phyloP scores from a whole-genome alignment of 352 stramenopile genomes.

The Pythium periplocum region DNA sequence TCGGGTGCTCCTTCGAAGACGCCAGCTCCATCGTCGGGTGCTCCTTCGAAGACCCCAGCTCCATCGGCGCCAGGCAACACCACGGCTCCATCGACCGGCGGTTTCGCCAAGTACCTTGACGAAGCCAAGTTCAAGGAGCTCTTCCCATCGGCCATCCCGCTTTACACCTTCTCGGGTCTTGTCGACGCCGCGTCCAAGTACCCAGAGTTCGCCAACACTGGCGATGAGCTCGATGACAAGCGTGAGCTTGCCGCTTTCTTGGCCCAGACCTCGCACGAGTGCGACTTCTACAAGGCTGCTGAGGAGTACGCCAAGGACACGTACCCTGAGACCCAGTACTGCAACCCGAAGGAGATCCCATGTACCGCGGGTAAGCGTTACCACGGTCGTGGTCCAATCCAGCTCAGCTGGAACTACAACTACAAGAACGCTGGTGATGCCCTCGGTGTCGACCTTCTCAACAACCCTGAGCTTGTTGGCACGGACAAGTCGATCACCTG shows the following conservation, averaged over 20 bases:
- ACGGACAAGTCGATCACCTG: constrained; percentile 28
- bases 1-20: background rate
- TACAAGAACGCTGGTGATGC: constrained; percentile 33
- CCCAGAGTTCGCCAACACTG: constrained; percentile 37
- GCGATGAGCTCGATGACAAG: constrained; percentile 32
- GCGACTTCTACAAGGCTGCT: constrained; percentile 33
- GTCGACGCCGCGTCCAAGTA: constrained; percentile 30
- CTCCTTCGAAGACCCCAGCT: background rate
- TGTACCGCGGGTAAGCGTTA: constrained; percentile 34
- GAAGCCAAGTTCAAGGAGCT: constrained; percentile 24
- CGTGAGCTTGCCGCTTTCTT: constrained; percentile 40
- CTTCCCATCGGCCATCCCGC: constrained; percentile 30
- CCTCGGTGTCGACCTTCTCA: constrained; percentile 30
- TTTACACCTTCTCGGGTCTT: constrained; percentile 40
- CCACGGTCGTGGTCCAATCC: constrained; percentile 45
- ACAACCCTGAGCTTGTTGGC: constrained; percentile 34
- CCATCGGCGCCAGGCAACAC: no score
- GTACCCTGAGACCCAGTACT: constrained; percentile 39
- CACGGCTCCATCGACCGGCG: background rate
- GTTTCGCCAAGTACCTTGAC: constrained; percentile 34
- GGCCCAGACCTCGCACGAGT: constrained; percentile 36
- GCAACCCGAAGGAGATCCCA: constrained; percentile 25
- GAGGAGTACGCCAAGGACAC: constrained; percentile 34
- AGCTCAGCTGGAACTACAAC: constrained; percentile 56
- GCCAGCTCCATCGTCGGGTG: background rate